Evolutionary conservation across 2,329 filamentous ascomycete genomes (phyloP).

Genomic region (Paraphoma chrysanthemicola): DNA sequence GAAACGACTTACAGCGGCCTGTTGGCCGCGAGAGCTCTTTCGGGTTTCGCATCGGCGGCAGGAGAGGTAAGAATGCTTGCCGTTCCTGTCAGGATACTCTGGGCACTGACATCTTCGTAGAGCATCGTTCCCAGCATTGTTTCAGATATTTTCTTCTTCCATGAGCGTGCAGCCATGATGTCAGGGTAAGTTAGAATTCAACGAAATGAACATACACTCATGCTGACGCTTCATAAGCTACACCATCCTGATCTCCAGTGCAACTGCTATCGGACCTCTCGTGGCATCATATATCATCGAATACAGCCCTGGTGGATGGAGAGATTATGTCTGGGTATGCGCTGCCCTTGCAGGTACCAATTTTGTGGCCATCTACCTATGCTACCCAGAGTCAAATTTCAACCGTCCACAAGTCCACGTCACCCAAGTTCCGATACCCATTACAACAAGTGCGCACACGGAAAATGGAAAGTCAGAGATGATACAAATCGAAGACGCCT

Average conservation of each 20-base stretch:
- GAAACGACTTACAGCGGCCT: slow-evolving; percentile 6
- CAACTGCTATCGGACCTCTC: slow-evolving; percentile 8
- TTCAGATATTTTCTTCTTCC: slow-evolving; percentile 13
- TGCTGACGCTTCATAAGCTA: slow-evolving; percentile 2
- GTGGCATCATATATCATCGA: slow-evolving; percentile 5
- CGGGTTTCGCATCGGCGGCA: slow-evolving; percentile 8
- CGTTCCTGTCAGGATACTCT: not conserved
- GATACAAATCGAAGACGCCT: slow-evolving; percentile 1
- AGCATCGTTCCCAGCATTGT: slow-evolving; percentile 15
- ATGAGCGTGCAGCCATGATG: slow-evolving; percentile 16
- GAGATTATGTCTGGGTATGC: slow-evolving; percentile 9
- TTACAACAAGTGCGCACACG: not conserved
- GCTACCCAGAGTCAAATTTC: slow-evolving; percentile 11
- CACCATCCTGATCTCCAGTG: slow-evolving; percentile 7
- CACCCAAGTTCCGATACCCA: not conserved
- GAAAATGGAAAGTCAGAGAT: not conserved
- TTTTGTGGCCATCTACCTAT: slow-evolving; percentile 3
- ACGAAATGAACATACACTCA: not conserved
- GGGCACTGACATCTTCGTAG: slow-evolving; percentile 1
- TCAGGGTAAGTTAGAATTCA: slow-evolving; percentile 4
- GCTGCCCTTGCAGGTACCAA: slow-evolving; percentile 9
- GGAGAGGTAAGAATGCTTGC: slow-evolving; percentile 4
- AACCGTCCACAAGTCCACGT: not conserved
- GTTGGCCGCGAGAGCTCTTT: slow-evolving; percentile 8
- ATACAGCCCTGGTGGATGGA: slow-evolving; percentile 9